Percentiles rank a stretch among this genome's conserved stretches.
Evolutionary conservation across 768 basidiomycete species (phyloP).

Genomic region (Leccinellum rugosiceps): DNA sequence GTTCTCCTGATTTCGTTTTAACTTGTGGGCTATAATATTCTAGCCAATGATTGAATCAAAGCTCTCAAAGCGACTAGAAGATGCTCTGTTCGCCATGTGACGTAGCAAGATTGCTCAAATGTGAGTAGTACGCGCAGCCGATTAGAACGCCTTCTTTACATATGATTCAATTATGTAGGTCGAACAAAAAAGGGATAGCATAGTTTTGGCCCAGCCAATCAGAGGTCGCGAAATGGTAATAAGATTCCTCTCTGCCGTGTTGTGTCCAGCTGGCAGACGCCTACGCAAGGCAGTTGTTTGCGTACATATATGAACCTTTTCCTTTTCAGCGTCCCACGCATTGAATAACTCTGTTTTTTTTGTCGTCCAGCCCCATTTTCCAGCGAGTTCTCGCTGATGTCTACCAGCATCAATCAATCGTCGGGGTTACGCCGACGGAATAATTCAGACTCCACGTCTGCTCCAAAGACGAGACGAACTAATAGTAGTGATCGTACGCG

Average conservation of each 20-base stretch:
- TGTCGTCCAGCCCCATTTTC: neutral
- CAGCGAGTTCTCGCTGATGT: neutral
- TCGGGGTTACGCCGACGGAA: constrained; percentile 11
- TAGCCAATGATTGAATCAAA: too few species aligned
- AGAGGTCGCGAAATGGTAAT: neutral
- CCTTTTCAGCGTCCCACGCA: too few species aligned
- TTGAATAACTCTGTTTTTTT: neutral
- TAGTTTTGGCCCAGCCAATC: neutral
- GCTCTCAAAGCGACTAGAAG: too few species aligned
- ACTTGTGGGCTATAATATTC: too few species aligned
- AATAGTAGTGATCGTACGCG: neutral
- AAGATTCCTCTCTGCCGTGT: neutral
- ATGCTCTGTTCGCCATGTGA: too few species aligned
- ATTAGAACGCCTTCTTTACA: too few species aligned
- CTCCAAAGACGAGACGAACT: neutral
- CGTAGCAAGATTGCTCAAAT: too few species aligned
- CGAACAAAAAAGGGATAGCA: neutral
- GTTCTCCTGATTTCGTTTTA: too few species aligned
- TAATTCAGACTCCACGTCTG: neutral
- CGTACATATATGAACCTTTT: too few species aligned
- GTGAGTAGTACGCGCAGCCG: neutral
- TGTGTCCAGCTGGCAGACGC: neutral
- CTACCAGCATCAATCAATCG: neutral
- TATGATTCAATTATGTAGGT: too few species aligned
- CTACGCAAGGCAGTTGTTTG: too few species aligned